Conservation (phyloP, 2,329 filamentous ascomycete genomes). For the Myriosclerotinia curreyana region DNA sequence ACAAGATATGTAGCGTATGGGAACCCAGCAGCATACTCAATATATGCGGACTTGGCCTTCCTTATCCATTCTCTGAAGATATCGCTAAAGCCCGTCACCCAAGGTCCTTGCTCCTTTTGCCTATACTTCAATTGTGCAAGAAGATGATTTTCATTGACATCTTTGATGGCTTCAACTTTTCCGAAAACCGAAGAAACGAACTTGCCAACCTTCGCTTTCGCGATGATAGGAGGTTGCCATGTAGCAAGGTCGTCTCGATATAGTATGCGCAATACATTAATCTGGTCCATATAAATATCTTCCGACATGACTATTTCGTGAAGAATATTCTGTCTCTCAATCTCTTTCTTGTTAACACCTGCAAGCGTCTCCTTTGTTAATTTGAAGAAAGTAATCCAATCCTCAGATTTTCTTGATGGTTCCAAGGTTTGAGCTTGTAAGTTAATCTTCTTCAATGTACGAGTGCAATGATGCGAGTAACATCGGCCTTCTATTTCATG, state of each 20-base stretch:
- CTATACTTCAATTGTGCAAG: slow-evolving; percentile 93
- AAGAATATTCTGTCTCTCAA: slow-evolving; percentile 88
- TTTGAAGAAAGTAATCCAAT: slow-evolving; percentile 89
- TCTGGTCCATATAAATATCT: slow-evolving; percentile 83
- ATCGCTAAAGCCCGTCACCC: slow-evolving; percentile 90
- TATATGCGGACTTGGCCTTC: slow-evolving; percentile 83
- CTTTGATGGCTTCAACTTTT: slow-evolving; percentile 81
- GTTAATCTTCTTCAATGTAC: slow-evolving; percentile 93
- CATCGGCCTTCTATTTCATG: slow-evolving; percentile 68
- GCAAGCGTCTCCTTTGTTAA: slow-evolving; percentile 75
- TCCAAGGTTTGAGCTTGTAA: slow-evolving; percentile 70
- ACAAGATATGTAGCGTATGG: slow-evolving; percentile 81
- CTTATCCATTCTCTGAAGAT: slow-evolving; percentile 98
- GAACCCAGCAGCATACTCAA: slow-evolving; percentile 87
- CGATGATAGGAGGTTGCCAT: slow-evolving; percentile 76
- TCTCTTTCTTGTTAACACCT: slow-evolving; percentile 74
- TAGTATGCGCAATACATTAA: slow-evolving; percentile 79
- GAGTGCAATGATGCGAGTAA: slow-evolving; percentile 90
- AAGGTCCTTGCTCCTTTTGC: slow-evolving; percentile 94
- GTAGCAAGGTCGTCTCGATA: slow-evolving; percentile 78
- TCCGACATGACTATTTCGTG: slow-evolving; percentile 95
- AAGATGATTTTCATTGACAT: slow-evolving; percentile 89
- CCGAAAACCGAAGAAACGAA: slow-evolving; percentile 88
- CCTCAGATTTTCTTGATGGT: slow-evolving; percentile 63
- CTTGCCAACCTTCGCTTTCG: slow-evolving; percentile 70